Conservation (phyloP, 2,329 filamentous ascomycete genomes). For the Alternaria rosae region DNA sequence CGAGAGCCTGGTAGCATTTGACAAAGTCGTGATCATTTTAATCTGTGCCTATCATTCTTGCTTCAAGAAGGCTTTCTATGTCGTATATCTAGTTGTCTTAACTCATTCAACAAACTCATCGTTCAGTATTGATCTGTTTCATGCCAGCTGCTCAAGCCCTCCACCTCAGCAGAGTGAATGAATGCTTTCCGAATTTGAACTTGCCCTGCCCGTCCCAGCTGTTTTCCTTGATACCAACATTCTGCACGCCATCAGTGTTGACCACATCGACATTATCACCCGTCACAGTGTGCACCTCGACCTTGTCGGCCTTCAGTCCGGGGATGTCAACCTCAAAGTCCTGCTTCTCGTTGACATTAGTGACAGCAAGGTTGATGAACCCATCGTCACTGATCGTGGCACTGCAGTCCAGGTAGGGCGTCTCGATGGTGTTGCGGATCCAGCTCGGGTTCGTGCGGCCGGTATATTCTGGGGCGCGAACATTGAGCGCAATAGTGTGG, state of each 20-base stretch:
- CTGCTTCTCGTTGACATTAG: slow-evolving; percentile 71
- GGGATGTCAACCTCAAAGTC: slow-evolving; percentile 67
- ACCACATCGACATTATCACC: slow-evolving; percentile 64
- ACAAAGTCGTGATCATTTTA: neutral
- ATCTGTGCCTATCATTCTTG: neutral
- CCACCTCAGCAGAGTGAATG: slow-evolving; percentile 71
- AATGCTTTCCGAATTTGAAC: slow-evolving; percentile 73
- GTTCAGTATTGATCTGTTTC: neutral
- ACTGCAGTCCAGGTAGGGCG: slow-evolving; percentile 74
- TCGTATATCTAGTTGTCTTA: neutral
- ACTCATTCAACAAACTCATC: neutral
- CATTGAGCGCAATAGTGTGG: slow-evolving; percentile 70
- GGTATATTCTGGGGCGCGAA: slow-evolving; percentile 68
- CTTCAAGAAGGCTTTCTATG: neutral
- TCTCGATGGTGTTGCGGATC: slow-evolving; percentile 70
- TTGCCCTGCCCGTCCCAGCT: slow-evolving; percentile 69
- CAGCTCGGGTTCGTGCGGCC: slow-evolving; percentile 72
- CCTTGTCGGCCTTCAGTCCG: slow-evolving; percentile 58
- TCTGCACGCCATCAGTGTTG: slow-evolving; percentile 69
- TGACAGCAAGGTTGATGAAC: slow-evolving; percentile 71
- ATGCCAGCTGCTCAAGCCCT: slow-evolving; percentile 37
- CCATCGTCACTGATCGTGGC: slow-evolving; percentile 67
- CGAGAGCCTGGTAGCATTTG: neutral
- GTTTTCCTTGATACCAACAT: slow-evolving; percentile 67
- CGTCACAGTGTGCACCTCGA: slow-evolving; percentile 69